Evolutionary conservation across 148 eudicot species (phyloP).

Genomic region (Cornus florida): DNA sequence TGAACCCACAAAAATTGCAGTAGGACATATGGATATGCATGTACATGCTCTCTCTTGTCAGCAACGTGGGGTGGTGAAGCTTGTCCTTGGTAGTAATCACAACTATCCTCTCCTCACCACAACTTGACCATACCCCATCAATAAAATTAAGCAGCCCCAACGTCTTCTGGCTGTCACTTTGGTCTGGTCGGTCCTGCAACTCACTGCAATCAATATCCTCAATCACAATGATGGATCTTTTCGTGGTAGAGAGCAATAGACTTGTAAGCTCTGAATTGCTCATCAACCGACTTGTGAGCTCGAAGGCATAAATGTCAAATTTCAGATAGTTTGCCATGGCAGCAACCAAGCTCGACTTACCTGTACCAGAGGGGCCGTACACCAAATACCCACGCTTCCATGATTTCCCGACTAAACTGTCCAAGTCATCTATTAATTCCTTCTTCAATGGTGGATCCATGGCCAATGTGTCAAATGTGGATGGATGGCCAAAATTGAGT

Average conservation of each 20-base stretch:
- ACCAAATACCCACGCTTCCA: conserved; percentile 11
- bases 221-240: conserved; percentile 1
- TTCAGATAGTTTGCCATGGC: conserved; percentile 14
- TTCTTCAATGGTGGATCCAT: conserved; percentile 6
- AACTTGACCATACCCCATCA: conserved; percentile 19
- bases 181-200: conserved; percentile 5
- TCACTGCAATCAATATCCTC: conserved; percentile 15
- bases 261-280: conserved; percentile 1
- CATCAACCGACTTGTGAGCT: not conserved
- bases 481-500: not conserved
- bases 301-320: conserved; percentile 6
- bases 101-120: conserved; percentile 17
- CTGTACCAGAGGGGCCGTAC: conserved; percentile 3
- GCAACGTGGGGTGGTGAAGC: conserved; percentile 10
- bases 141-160: conserved; percentile 18
- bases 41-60: conserved; percentile 19
- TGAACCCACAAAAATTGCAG: conserved; percentile 11
- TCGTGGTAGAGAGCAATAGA: not conserved
- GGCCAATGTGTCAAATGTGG: conserved; percentile 13
- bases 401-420: conserved; percentile 6
- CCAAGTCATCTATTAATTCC: not conserved
- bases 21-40: conserved; percentile 24
- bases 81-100: conserved; percentile 16
- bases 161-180: not conserved
- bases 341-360: conserved; percentile 6